Evolutionary conservation across 805 yeast genomes (phyloP).

Genomic region (Ogataea wickerhamii): DNA sequence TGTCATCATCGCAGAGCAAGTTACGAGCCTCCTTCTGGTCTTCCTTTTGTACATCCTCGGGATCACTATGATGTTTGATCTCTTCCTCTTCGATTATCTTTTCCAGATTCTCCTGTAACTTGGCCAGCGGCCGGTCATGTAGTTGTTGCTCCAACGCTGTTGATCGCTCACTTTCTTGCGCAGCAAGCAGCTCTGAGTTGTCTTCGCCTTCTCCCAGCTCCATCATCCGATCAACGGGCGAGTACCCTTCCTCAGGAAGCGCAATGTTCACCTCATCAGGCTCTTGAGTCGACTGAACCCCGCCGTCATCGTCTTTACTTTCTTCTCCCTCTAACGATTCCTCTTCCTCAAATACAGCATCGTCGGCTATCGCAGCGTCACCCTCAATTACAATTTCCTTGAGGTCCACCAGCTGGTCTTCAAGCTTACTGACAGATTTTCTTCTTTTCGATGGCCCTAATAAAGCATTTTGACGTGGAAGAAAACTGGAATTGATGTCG

Average conservation of each 20-base stretch:
- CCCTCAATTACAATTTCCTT: conserved; percentile 9
- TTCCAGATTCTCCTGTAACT: conserved; percentile 71
- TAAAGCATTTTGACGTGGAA: conserved; percentile 69
- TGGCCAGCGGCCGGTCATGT: conserved; percentile 79
- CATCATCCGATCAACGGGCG: conserved; percentile 48
- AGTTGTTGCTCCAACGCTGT: conserved; percentile 76
- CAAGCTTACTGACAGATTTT: conserved; percentile 53
- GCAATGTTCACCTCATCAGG: conserved; percentile 19
- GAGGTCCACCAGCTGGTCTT: conserved; percentile 38
- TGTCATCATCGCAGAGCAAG: conserved; percentile 74
- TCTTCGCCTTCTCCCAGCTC: conserved; percentile 50
- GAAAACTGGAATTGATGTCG: conserved; percentile 88
- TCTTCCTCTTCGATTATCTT: conserved; percentile 38
- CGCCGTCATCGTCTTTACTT: conserved; percentile 17
- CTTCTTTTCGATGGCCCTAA: conserved; percentile 63
- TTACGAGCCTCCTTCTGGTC: conserved; percentile 37
- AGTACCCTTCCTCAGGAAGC: conserved; percentile 27
- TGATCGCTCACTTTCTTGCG: conserved; percentile 60
- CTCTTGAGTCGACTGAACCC: conserved; percentile 24
- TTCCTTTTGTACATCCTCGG: conserved; percentile 1
- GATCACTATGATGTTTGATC: conserved; percentile 18
- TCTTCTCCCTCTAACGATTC: conserved; percentile 10
- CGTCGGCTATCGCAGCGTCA: background rate
- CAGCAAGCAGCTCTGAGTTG: conserved; percentile 44
- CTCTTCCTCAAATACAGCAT: conserved; percentile 13